Evolutionary conservation across 1,139 yeast species (phyloP).

Genomic region (Kodamaea alishanica): DNA sequence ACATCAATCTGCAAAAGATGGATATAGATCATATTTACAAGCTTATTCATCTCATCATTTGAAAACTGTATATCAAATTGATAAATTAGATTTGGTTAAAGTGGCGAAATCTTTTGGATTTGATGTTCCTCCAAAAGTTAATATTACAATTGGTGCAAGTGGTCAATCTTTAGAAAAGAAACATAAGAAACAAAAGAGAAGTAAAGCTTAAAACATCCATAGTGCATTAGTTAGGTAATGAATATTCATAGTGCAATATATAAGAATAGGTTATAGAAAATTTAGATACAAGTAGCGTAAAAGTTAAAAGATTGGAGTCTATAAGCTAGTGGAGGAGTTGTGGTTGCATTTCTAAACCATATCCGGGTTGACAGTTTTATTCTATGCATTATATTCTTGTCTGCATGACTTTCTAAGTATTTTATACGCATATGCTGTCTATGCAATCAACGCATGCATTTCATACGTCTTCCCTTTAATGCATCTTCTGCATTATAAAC

Average conservation of each 20-base stretch:
- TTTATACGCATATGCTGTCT: no score
- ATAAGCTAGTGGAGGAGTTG: not conserved
- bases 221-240: not conserved
- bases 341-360: no score
- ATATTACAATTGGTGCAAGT: conserved; percentile 91
- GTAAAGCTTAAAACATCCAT: conserved; percentile 8
- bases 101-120: conserved; percentile 96
- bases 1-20: conserved; percentile 95
- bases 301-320: no score
- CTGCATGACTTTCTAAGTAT: no score
- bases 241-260: no score
- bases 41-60: conserved; percentile 96
- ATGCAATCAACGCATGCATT: no score
- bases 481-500: no score
- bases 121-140: conserved; percentile 93
- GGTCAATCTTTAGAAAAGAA: conserved; percentile 59
- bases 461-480: no score
- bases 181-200: conserved; percentile 48
- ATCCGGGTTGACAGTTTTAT: no score
- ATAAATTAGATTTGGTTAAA: conserved; percentile 86
- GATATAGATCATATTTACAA: conserved; percentile 92
- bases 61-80: conserved; percentile 93
- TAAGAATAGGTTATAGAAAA: no score
- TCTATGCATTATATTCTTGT: no score
- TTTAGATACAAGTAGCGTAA: no score